Percentiles rank a stretch among this genome's conserved stretches.
Evolutionary conservation across 129 eudicot species (phyloP).

Genomic region (Pulicaria dysenterica): DNA sequence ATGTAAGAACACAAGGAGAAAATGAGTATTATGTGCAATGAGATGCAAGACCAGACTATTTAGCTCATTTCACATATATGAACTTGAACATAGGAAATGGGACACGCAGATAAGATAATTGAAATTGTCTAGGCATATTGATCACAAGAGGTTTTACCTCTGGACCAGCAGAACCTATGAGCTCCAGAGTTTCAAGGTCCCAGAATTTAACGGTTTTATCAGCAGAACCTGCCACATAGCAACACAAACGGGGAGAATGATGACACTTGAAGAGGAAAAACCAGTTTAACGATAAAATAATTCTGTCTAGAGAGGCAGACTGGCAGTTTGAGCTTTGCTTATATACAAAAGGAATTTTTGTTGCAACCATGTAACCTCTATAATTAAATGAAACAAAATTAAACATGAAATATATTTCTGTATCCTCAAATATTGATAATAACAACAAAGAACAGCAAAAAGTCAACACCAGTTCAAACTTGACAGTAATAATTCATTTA

Average conservation of each 20-base stretch:
- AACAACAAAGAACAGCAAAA: background rate
- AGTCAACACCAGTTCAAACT: slow-evolving; percentile 5
- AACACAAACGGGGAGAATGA: slow-evolving; percentile 12
- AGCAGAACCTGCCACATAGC: slow-evolving; percentile 71
- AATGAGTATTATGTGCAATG: background rate
- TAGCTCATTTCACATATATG: background rate
- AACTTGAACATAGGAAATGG: background rate
- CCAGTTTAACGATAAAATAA: slow-evolving; percentile 4
- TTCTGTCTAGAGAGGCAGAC: background rate
- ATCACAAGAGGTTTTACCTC: slow-evolving; percentile 55
- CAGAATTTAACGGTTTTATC: slow-evolving; percentile 94
- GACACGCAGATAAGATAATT: background rate
- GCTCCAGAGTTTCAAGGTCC: slow-evolving; percentile 99
- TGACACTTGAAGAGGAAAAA: slow-evolving; percentile 7
- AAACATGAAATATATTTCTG: background rate
- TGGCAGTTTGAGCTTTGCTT: slow-evolving; percentile 12
- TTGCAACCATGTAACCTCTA: background rate
- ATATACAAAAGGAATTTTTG: background rate
- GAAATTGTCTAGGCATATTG: slow-evolving; percentile 9
- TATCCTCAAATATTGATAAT: background rate
- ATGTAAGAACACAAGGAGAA: slow-evolving; percentile 25
- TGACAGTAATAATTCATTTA: background rate
- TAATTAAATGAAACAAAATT: background rate
- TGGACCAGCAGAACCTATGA: slow-evolving; percentile 96
- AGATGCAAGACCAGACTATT: background rate